Conservation (phyloP, 495 filamentous ascomycete species). For the Hyaloscypha hepaticicola region DNA sequence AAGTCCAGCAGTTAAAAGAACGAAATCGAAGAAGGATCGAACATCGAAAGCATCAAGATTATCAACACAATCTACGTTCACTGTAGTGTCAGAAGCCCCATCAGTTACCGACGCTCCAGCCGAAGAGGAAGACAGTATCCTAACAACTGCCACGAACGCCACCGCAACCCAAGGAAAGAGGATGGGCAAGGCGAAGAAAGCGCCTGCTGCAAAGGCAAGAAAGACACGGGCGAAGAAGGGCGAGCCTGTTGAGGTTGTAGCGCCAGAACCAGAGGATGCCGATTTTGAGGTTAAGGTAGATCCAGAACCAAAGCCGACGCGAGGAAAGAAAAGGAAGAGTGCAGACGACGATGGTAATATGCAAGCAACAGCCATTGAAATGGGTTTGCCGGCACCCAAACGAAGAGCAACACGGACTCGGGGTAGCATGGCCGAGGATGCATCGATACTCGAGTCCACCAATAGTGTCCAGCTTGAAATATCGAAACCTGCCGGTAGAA, state of each 20-base stretch:
- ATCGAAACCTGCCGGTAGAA: slow-evolving; percentile 26
- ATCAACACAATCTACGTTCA: slow-evolving; percentile 47
- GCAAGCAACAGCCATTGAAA: slow-evolving; percentile 11
- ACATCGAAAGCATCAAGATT: slow-evolving; percentile 68
- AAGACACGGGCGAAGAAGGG: slow-evolving; percentile 61
- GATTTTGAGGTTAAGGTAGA: slow-evolving; percentile 43
- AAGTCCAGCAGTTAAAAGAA: slow-evolving; percentile 47
- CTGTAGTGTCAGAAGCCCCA: slow-evolving; percentile 48
- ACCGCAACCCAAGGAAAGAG: slow-evolving; percentile 57
- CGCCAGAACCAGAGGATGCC: slow-evolving; percentile 38
- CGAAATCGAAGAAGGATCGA: slow-evolving; percentile 53
- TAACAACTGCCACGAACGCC: slow-evolving; percentile 56
- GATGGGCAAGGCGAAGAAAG: slow-evolving; percentile 51
- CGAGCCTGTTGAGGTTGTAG: slow-evolving; percentile 49
- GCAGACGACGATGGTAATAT: slow-evolving; percentile 40
- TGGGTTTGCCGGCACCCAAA: slow-evolving; percentile 56
- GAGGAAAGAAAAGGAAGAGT: slow-evolving; percentile 66
- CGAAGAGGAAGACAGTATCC: slow-evolving; percentile 67
- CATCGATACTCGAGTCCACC: slow-evolving; percentile 2
- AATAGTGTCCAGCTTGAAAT: slow-evolving; percentile 4
- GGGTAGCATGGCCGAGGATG: slow-evolving; percentile 25
- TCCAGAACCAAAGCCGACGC: slow-evolving; percentile 43
- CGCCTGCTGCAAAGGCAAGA: slow-evolving; percentile 40
- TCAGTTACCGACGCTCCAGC: slow-evolving; percentile 50
- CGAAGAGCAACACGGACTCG: slow-evolving; percentile 60